phyloP scores from a whole-genome alignment of 257 asterid species.

The Jacaranda mimosifolia region DNA sequence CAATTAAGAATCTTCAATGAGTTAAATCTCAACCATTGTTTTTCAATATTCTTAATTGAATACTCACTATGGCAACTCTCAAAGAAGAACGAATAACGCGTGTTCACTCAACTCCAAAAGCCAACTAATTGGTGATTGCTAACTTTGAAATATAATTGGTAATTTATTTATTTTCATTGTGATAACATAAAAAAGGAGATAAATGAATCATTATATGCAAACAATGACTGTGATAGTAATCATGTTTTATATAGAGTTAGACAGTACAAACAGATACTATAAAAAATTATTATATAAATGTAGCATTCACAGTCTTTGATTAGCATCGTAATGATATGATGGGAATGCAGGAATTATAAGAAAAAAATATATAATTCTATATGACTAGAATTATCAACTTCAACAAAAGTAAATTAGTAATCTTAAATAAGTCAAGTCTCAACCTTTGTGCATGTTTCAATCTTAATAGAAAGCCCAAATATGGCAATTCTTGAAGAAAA shows the following conservation, averaged over 20 bases:
- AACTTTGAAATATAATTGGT: background rate
- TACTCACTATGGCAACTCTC: background rate
- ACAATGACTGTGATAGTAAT: background rate
- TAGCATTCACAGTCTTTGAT: too few relatives aligned
- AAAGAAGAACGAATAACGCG: background rate
- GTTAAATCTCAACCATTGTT: background rate
- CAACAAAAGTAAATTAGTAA: too few relatives aligned
- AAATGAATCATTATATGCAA: constrained; percentile 1
- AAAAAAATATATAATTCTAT: too few relatives aligned
- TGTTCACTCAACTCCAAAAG: background rate
- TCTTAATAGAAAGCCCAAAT: too few relatives aligned
- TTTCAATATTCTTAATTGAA: background rate
- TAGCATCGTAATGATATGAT: too few relatives aligned
- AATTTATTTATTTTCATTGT: background rate
- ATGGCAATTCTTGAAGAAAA: too few relatives aligned
- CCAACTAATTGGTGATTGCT: background rate
- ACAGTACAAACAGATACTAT: too few relatives aligned
- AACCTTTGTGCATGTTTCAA: too few relatives aligned
- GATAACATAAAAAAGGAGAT: background rate
- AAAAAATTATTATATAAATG: too few relatives aligned
- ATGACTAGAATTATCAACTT: too few relatives aligned
- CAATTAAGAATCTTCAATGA: background rate
- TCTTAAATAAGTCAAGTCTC: too few relatives aligned
- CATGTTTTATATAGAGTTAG: constrained; percentile 16
- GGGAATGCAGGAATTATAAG: too few relatives aligned